Percentiles rank a stretch among this genome's conserved stretches.
Evolutionary conservation across 1,284 basidiomycete genomes (phyloP).

Genomic region (Stereum hirsutum): DNA sequence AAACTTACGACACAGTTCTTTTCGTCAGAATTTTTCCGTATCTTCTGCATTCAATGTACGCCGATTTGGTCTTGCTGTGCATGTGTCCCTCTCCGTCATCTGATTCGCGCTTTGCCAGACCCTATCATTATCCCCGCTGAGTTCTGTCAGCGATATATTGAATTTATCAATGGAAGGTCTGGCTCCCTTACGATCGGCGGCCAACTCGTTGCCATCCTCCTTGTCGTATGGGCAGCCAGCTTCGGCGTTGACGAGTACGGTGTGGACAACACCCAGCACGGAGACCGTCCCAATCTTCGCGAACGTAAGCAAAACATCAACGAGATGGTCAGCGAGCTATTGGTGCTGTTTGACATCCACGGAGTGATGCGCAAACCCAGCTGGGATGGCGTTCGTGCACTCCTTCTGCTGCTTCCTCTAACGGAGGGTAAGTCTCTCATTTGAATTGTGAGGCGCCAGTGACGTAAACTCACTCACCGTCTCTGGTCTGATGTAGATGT

Average conservation of each 20-base stretch:
- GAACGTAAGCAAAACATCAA: constrained; percentile 32
- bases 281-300: constrained; percentile 22
- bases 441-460: constrained; percentile 1
- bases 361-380: constrained; percentile 74
- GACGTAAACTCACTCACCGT: too few species aligned
- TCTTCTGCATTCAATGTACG: constrained; percentile 77
- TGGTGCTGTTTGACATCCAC: constrained; percentile 71
- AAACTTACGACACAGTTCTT: constrained; percentile 73
- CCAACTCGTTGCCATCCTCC: constrained; percentile 54
- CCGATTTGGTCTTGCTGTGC: constrained; percentile 9
- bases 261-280: constrained; percentile 16
- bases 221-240: constrained; percentile 80
- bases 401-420: constrained; percentile 72
- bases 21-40: constrained; percentile 70
- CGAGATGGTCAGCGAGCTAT: constrained; percentile 62
- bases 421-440: constrained; percentile 54
- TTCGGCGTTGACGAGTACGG: constrained; percentile 80
- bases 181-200: constrained; percentile 49
- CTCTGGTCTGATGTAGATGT: constrained; percentile 26
- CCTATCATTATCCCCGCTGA: constrained; percentile 69
- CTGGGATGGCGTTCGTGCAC: constrained; percentile 76
- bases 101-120: constrained; percentile 28
- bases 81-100: constrained; percentile 13
- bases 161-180: constrained; percentile 47
- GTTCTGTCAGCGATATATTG: constrained; percentile 59